Evolutionary conservation across 192 early-diverging fungal genomes (phyloP).

Genomic region (Oehlia diaphana): DNA sequence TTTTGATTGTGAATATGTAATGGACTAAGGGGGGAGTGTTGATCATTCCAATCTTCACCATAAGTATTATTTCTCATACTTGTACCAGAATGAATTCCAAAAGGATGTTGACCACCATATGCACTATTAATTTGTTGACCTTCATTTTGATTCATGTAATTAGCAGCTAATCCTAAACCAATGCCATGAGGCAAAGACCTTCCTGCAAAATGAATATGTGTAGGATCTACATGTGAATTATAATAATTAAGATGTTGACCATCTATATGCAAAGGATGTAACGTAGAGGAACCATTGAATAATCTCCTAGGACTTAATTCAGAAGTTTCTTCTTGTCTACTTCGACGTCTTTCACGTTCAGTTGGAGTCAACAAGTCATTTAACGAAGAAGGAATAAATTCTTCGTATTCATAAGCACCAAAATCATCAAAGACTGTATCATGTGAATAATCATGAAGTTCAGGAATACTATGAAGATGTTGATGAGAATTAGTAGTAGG

Average conservation of each 20-base stretch:
- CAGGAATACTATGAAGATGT: slow-evolving; percentile 46
- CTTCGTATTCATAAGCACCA: slow-evolving; percentile 36
- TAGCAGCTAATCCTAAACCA: slow-evolving; percentile 7
- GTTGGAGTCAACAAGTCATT: slow-evolving; percentile 53
- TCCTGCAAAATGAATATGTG: slow-evolving; percentile 28
- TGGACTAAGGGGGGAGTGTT: slow-evolving; percentile 7
- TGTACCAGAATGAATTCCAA: neutral
- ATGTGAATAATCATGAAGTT: slow-evolving; percentile 30
- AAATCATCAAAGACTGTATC: slow-evolving; percentile 5
- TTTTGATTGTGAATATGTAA: neutral
- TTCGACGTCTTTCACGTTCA: slow-evolving; percentile 46
- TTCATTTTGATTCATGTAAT: slow-evolving; percentile 17
- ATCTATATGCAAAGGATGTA: slow-evolving; percentile 18
- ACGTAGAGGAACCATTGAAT: neutral
- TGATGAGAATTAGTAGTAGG: slow-evolving; percentile 28
- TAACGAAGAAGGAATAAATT: slow-evolving; percentile 50
- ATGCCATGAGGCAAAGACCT: slow-evolving; percentile 21
- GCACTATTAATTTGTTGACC: neutral
- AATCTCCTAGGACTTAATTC: slow-evolving; percentile 13
- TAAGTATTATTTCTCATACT: neutral
- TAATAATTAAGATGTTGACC: neutral
- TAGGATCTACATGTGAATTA: slow-evolving; percentile 18
- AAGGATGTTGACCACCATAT: neutral
- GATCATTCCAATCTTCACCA: slow-evolving; percentile 15
- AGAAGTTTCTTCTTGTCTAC: slow-evolving; percentile 38